Percentiles rank a stretch among this genome's conserved stretches.
Conservation (phyloP, 768 basidiomycete genomes). For the Leccinum olivaceopallidum region DNA sequence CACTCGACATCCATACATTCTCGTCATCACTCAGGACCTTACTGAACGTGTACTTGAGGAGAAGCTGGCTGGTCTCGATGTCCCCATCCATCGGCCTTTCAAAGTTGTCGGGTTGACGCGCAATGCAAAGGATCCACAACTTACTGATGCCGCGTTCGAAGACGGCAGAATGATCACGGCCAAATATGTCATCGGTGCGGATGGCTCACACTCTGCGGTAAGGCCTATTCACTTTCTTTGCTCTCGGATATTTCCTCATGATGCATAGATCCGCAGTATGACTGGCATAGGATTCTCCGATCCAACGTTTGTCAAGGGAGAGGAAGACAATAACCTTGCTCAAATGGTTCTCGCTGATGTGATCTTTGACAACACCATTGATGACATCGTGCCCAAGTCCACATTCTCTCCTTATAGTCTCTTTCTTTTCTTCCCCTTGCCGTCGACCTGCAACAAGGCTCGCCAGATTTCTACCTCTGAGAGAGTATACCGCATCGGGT, state of each 20-base stretch:
- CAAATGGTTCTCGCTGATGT: conserved; percentile 52
- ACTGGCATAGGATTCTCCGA: conserved; percentile 45
- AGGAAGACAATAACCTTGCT: conserved; percentile 29
- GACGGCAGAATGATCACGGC: conserved; percentile 44
- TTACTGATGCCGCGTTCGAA: conserved; percentile 47
- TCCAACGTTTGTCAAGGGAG: conserved; percentile 34
- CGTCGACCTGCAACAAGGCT: conserved; percentile 25
- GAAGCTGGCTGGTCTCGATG: conserved; percentile 32
- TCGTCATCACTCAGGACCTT: conserved; percentile 44
- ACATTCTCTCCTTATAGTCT: conserved; percentile 33
- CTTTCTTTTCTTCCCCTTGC: conserved; percentile 41
- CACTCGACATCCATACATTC: conserved; percentile 45
- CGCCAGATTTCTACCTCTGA: conserved; percentile 9
- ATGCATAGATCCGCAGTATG: conserved; percentile 41
- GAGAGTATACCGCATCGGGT: conserved; percentile 41
- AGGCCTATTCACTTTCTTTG: conserved; percentile 9
- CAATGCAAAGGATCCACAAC: conserved; percentile 26
- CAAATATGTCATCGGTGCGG: conserved; percentile 51
- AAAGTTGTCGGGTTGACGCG: conserved; percentile 41
- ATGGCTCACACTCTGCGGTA: conserved; percentile 50
- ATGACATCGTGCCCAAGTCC: conserved; percentile 11
- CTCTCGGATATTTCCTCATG: neutral
- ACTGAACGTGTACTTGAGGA: conserved; percentile 44
- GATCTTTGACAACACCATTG: conserved; percentile 26
- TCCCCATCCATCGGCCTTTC: conserved; percentile 38